Evolutionary conservation across 2,329 filamentous ascomycete species (phyloP).

Genomic region (Leptographium flavum): DNA sequence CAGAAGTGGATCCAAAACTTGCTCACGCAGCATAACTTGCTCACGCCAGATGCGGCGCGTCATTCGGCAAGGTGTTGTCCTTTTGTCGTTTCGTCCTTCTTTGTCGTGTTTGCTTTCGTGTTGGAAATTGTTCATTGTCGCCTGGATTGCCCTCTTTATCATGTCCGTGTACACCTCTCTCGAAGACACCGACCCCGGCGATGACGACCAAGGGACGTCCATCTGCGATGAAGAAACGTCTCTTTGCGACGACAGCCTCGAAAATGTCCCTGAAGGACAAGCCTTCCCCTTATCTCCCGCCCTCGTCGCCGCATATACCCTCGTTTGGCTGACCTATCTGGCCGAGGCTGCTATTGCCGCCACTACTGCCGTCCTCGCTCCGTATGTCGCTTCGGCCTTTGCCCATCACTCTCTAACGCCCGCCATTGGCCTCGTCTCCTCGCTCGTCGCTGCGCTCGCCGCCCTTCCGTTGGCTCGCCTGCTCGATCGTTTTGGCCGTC

Average conservation of each 20-base stretch:
- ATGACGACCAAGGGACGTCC: no score
- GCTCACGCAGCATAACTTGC: no score
- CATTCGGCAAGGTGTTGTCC: no score
- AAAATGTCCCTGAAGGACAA: no score
- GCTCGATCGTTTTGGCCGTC: constrained; percentile 43
- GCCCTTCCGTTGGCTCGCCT: constrained; percentile 45
- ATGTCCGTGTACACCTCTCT: no score
- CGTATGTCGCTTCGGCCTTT: constrained; percentile 10
- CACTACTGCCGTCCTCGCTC: constrained; percentile 15
- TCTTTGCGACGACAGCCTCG: no score
- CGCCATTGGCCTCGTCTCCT: constrained; percentile 6
- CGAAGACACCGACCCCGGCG: no score
- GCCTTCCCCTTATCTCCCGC: constrained; percentile 2
- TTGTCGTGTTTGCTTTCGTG: background rate
- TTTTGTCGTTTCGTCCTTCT: background rate
- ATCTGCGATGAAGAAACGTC: no score
- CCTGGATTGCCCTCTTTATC: no score
- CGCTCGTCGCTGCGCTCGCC: constrained; percentile 31
- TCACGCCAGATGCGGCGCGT: no score
- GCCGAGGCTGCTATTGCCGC: constrained; percentile 10
- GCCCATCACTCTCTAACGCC: constrained; percentile 9
- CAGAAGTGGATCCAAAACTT: no score
- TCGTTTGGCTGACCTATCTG: constrained; percentile 25
- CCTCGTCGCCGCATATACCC: constrained; percentile 25
- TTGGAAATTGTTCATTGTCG: no score